A percentile compares a stretch with the other conserved stretches of the same genome.
Evolutionary conservation across 1,284 basidiomycete genomes (phyloP).

Genomic region (Vanrija pseudolonga): DNA sequence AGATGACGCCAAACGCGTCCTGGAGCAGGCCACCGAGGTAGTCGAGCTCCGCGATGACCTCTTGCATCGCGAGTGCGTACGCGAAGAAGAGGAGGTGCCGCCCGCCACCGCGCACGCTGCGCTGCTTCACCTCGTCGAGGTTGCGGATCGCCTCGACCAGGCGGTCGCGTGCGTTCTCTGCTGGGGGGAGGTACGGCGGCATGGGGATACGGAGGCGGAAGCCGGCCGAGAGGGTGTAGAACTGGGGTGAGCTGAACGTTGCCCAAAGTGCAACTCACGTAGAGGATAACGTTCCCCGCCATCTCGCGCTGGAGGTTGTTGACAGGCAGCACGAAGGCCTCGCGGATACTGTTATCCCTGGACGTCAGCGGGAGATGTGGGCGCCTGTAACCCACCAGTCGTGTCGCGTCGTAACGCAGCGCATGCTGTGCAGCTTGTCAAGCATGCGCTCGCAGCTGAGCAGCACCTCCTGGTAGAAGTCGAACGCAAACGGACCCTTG

Average conservation of each 20-base stretch:
- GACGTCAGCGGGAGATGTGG: slow-evolving; percentile 1
- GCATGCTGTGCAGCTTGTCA: slow-evolving; percentile 84
- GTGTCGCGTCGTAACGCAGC: slow-evolving; percentile 86
- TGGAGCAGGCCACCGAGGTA: slow-evolving; percentile 71
- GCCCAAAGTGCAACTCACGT: slow-evolving; percentile 40
- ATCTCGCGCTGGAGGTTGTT: slow-evolving; percentile 82
- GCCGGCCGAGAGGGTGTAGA: slow-evolving; percentile 80
- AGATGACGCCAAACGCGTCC: slow-evolving; percentile 77
- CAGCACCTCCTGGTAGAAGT: slow-evolving; percentile 77
- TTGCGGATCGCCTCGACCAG: slow-evolving; percentile 78
- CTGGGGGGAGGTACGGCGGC: slow-evolving; percentile 91
- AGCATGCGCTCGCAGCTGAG: slow-evolving; percentile 82
- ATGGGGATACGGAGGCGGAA: slow-evolving; percentile 86
- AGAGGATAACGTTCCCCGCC: slow-evolving; percentile 84
- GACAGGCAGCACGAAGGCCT: slow-evolving; percentile 84
- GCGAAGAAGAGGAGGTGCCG: slow-evolving; percentile 87
- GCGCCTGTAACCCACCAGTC: slow-evolving; percentile 70
- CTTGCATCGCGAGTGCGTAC: slow-evolving; percentile 85
- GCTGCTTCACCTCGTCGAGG: slow-evolving; percentile 70
- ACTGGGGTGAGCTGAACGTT: slow-evolving; percentile 41
- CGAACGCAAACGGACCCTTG: slow-evolving; percentile 84
- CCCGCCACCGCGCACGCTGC: slow-evolving; percentile 59
- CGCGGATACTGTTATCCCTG: slow-evolving; percentile 54
- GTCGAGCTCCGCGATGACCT: slow-evolving; percentile 82
- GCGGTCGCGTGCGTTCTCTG: slow-evolving; percentile 71